Evolutionary conservation across 78 protist genomes (phyloP).

Genomic region (Dictyostelium intermedium): DNA sequence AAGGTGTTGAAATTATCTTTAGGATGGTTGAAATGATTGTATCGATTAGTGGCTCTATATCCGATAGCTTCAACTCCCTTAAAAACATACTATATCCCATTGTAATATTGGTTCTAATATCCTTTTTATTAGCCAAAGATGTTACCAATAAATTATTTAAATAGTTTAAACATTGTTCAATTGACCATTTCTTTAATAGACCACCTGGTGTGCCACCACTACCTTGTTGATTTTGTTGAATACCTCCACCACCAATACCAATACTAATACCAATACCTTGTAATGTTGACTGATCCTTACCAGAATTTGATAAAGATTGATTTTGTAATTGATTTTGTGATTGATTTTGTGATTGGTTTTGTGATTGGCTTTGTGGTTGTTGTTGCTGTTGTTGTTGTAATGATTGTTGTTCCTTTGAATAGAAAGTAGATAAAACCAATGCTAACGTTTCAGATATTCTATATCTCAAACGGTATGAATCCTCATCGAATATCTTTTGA

Average conservation of each 20-base stretch:
- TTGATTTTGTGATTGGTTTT: background rate
- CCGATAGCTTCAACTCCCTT: background rate
- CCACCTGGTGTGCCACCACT: background rate
- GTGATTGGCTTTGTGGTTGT: background rate
- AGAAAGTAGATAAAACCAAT: background rate
- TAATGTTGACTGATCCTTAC: background rate
- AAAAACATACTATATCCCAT: slow-evolving; percentile 22
- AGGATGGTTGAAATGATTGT: slow-evolving; percentile 2
- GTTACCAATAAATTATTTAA: slow-evolving; percentile 13
- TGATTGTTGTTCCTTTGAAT: slow-evolving; percentile 4
- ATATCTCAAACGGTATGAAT: background rate
- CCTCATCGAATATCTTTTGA: background rate
- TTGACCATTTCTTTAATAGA: background rate
- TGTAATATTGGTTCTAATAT: slow-evolving; percentile 23
- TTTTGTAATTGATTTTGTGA: background rate
- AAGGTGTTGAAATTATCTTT: background rate
- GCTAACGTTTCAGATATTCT: slow-evolving; percentile 15
- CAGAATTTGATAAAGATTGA: background rate
- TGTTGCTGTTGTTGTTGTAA: background rate
- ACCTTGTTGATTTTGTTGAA: background rate
- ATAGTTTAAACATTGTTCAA: slow-evolving; percentile 34
- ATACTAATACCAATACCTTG: background rate
- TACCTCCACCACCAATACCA: no score
- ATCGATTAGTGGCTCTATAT: slow-evolving; percentile 37
- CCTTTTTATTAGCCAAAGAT: slow-evolving; percentile 14